Evolutionary conservation across 1,284 basidiomycete genomes (phyloP), one percentile per base, ranked within the genome.

Genomic region (Phaffia rhodozyma): DNA sequence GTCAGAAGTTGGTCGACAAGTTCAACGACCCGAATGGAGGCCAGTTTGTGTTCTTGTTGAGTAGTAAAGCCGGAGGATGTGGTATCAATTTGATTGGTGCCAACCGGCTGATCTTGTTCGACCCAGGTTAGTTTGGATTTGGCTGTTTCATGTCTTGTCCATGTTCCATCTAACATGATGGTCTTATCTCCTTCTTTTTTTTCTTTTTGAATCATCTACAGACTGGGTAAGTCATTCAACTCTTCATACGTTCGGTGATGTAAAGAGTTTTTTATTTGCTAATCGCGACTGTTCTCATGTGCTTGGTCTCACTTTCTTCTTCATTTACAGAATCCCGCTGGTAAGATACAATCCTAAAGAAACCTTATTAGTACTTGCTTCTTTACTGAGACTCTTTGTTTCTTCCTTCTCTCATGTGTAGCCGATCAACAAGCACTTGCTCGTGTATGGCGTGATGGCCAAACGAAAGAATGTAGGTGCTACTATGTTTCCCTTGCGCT

Each of bases 31-130:
- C 96, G 0, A 84, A 88, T 63, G 86, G 90, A 54, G 91, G 91
- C 71, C 93, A 98, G 74, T 94, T 97, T 70, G 82, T 98, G 55
- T 98, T 99, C 78, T 78, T 99, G 60, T 81, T 99, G 21, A 93
- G 90, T 74, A 92, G 90, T 69, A 97, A 97, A 76, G 93, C 96
- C 49, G 94, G 94, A 66, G 94, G 94, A 70, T 97, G 93, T 70
- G 93, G 96, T 72, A 94, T 98, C 80, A 98, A 98, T 73, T 80
- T 98, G 67, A 97, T 97, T 71, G 94, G 94, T 7, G 94, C 94
- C 2, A 98, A 98, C 74, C 84, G 94, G 20, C 79, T 98, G 23
- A 89, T 98, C 67, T 79, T 98, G 38, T 98, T 98, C 70, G 94
- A 99, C 75, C 96, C 96, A 55, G 84, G 91, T 92, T 71, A 64